Conservation (phyloP, 192 early-diverging fungal species). For the Coemansia pectinata region DNA sequence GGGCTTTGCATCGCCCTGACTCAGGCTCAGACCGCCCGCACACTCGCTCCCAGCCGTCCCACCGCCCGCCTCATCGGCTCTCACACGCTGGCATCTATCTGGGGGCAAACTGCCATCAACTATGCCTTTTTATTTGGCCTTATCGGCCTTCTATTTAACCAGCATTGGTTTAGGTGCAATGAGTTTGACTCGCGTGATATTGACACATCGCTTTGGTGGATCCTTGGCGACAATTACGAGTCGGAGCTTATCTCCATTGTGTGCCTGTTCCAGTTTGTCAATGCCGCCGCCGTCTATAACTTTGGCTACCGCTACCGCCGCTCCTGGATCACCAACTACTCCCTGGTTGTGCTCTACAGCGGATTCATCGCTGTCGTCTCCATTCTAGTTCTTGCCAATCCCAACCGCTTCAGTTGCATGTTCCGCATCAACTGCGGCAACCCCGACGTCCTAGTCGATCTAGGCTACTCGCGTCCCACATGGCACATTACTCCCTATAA, state of each 20-base stretch:
- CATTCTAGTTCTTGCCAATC: constrained; percentile 60
- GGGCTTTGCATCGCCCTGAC: constrained; percentile 68
- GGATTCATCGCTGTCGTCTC: constrained; percentile 59
- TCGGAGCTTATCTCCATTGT: constrained; percentile 63
- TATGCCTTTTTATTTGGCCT: constrained; percentile 59
- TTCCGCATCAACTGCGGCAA: constrained; percentile 77
- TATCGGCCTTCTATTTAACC: constrained; percentile 63
- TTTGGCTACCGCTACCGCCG: constrained; percentile 68
- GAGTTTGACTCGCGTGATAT: constrained; percentile 71
- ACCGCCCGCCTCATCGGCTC: constrained; percentile 75
- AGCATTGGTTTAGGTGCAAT: constrained; percentile 75
- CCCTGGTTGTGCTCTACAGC: constrained; percentile 58
- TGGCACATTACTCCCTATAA: constrained; percentile 62
- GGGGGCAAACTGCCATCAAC: constrained; percentile 73
- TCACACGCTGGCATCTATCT: constrained; percentile 68
- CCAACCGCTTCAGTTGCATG: constrained; percentile 66
- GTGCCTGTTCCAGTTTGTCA: constrained; percentile 70
- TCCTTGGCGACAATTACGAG: constrained; percentile 82
- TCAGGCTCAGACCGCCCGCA: constrained; percentile 60
- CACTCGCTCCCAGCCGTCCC: constrained; percentile 62
- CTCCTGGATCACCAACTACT: constrained; percentile 65
- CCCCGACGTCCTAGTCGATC: constrained; percentile 27
- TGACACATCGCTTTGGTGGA: constrained; percentile 74
- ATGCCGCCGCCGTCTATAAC: constrained; percentile 68
- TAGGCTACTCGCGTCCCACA: constrained; percentile 44